Evolutionary conservation across 73 alveolate genomes (phyloP).

Genomic region (Diophrys sp.): DNA sequence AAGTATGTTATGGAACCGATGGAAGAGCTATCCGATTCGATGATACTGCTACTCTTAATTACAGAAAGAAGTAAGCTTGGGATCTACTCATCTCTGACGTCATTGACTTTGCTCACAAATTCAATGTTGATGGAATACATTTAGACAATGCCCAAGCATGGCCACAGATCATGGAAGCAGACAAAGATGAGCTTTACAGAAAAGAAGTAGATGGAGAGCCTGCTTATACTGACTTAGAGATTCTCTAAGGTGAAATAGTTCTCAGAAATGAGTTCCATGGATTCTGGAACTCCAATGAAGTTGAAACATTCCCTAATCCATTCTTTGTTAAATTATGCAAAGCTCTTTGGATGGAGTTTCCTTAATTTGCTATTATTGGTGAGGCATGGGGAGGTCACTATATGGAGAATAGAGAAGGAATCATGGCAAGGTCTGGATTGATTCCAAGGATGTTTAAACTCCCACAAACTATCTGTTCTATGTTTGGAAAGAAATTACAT

Average conservation of each 20-base stretch:
- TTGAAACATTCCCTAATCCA: constrained; percentile 96
- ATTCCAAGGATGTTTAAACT: constrained; percentile 93
- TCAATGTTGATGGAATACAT: constrained; percentile 91
- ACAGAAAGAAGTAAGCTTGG: constrained; percentile 95
- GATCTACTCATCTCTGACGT: constrained; percentile 85
- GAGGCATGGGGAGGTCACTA: constrained; percentile 96
- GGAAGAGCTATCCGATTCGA: constrained; percentile 81
- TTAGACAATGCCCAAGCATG: constrained; percentile 96
- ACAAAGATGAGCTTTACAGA: constrained; percentile 93
- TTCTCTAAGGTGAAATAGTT: constrained; percentile 90
- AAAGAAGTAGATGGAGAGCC: constrained; percentile 94
- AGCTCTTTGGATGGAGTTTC: constrained; percentile 84
- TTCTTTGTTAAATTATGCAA: constrained; percentile 88
- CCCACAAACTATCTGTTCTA: constrained; percentile 80
- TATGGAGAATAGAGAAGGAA: constrained; percentile 83
- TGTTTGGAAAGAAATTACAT: constrained; percentile 91
- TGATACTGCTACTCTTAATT: constrained; percentile 84
- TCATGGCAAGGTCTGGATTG: constrained; percentile 88
- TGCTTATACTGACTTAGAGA: constrained; percentile 86
- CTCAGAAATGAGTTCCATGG: constrained; percentile 84
- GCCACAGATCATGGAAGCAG: constrained; percentile 94
- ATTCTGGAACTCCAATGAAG: constrained; percentile 80
- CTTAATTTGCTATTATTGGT: constrained; percentile 92
- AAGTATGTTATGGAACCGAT: constrained; percentile 95
- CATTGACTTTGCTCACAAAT: constrained; percentile 59